Conservation (phyloP, 495 filamentous ascomycete species). For the Coniosporium apollinis region DNA sequence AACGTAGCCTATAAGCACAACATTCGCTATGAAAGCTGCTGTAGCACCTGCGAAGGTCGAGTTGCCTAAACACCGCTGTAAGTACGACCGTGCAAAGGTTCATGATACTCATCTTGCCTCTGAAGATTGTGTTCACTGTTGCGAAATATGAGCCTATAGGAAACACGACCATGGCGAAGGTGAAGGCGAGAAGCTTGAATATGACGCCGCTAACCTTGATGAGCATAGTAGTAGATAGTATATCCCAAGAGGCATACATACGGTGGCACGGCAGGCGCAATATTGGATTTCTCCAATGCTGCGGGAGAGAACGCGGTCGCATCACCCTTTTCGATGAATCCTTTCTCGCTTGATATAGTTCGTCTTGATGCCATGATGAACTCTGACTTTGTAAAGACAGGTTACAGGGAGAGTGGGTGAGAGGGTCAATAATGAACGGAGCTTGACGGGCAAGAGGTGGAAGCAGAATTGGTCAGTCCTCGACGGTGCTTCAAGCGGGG, state of each 20-base stretch:
- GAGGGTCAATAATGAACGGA: too few relatives aligned
- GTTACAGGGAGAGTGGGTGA: too few relatives aligned
- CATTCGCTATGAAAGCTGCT: conserved; percentile 80
- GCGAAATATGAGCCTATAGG: conserved; percentile 82
- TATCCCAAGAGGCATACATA: conserved; percentile 9
- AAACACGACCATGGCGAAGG: conserved; percentile 70
- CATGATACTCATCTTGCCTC: conserved; percentile 32
- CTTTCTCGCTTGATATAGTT: conserved; percentile 14
- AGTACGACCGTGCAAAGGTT: neutral
- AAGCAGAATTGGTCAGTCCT: too few relatives aligned
- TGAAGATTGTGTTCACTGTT: conserved; percentile 58
- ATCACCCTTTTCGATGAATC: conserved; percentile 13
- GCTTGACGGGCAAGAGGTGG: too few relatives aligned
- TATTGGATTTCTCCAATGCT: conserved; percentile 16
- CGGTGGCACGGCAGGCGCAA: conserved; percentile 24
- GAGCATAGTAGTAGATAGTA: conserved; percentile 6
- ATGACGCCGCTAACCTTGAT: conserved; percentile 54
- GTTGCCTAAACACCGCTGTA: conserved; percentile 42
- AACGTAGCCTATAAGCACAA: conserved; percentile 80
- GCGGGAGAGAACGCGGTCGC: neutral
- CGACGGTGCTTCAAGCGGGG: too few relatives aligned
- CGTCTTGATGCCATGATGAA: conserved; percentile 9
- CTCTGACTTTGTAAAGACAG: neutral
- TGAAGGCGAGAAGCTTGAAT: conserved; percentile 74
- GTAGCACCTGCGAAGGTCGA: conserved; percentile 68